Evolutionary conservation across 75 land plant genomes (phyloP).

Genomic region (Chamaecyparis obtusa): DNA sequence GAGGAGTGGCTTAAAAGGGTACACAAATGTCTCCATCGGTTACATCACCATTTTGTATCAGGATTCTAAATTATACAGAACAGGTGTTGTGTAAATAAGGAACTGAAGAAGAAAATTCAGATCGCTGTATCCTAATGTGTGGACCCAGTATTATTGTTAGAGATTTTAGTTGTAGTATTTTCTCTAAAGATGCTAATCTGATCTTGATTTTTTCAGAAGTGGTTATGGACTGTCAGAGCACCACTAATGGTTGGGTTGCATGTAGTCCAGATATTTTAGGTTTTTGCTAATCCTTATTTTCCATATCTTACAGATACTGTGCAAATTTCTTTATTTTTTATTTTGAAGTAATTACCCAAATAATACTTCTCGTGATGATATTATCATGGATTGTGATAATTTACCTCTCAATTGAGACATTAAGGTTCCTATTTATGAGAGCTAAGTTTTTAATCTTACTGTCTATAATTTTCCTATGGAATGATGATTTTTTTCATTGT

Average conservation of each 20-base stretch:
- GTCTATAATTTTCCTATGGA: neutral
- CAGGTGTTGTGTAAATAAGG: neutral
- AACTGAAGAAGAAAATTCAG: neutral
- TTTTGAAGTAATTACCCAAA: neutral
- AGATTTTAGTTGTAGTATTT: neutral
- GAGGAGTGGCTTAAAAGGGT: neutral
- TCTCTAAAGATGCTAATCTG: neutral
- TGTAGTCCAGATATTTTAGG: neutral
- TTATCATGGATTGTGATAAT: neutral
- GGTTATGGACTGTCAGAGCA: neutral
- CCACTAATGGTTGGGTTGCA: neutral
- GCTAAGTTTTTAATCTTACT: neutral
- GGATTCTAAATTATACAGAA: neutral
- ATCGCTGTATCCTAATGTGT: neutral
- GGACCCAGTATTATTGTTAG: neutral
- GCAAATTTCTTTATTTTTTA: neutral
- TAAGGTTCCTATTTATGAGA: neutral
- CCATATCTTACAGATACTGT: neutral
- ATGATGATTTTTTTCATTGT: neutral
- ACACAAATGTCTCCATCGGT: neutral
- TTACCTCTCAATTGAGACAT: neutral
- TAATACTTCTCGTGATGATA: neutral
- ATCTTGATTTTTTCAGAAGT: neutral
- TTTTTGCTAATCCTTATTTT: neutral
- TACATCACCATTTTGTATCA: neutral